Base-by-base conservation (phyloP, 352 stramenopile genomes). In the Pythium utonaiense region DNA sequence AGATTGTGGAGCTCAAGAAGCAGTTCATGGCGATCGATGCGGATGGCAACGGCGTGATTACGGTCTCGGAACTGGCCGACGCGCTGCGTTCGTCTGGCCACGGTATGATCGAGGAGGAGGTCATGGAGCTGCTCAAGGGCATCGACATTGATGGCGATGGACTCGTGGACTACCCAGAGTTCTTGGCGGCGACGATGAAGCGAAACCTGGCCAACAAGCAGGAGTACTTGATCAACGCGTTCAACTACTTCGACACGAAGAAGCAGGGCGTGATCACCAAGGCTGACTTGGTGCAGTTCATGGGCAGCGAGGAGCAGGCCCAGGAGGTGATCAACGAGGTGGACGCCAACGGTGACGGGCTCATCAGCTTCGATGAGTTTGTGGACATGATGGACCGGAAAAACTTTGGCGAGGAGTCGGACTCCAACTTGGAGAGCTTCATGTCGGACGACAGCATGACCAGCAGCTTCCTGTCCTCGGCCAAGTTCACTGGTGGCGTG, bases 341-440 rank as follows among this genome's bases (percentile, higher is more conserved):
- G 31, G 91, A 98, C 66, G 73, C 69, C 33, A 91, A 97, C 63
- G 80, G 89, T 41, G 93, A 98, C 66, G 91, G 90, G 12, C 68
- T 89, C 45, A 97, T 98, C 67, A 95, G 77, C 67, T 98, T 97
- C 61, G 79, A 96, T 24, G 93, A 98, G 66, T 98, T 98, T 64
- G 75, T 93, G 48, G 67, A 66, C 25, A 95, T 96, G 85, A 96
- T 96, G 88, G 73, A 92, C 68, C 82, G 85, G 58, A 88, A 90
- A 75, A 81, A 81, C 55, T 89, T 87, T 55, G 81, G 81, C 14
- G 84, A 94, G 12, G 85, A 95, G 54, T 86, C 79, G 8, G 80
- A 89, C n/a, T 65, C 57, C 5, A 66, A 70, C 57, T 22, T 66
- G n/a, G 63, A 70, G 27, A 88, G 75, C 64, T 59, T 74, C 63